Evolutionary conservation across 2,329 filamentous ascomycete species (phyloP).

Genomic region (Penicillium sp.): DNA sequence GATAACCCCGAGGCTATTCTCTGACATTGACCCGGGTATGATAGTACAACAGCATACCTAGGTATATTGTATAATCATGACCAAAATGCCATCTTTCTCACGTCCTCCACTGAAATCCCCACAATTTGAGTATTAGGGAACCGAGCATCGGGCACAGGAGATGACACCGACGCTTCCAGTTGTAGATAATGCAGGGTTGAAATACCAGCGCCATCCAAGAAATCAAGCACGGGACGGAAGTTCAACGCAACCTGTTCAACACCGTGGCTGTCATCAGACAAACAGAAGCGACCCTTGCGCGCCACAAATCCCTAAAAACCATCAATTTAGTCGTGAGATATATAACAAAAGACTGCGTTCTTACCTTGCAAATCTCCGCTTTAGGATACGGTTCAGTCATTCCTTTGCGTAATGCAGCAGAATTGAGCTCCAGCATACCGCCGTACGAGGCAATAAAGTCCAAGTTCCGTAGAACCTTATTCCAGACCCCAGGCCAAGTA

Average conservation of each 20-base stretch:
- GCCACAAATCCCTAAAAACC: constrained; percentile 62
- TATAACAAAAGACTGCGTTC: constrained; percentile 27
- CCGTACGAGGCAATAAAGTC: constrained; percentile 67
- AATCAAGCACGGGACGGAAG: constrained; percentile 68
- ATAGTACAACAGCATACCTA: not conserved
- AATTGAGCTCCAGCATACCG: constrained; percentile 87
- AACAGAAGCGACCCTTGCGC: constrained; percentile 76
- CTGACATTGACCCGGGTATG: not conserved
- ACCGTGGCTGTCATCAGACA: constrained; percentile 94
- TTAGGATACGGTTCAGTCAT: constrained; percentile 87
- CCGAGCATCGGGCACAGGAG: constrained; percentile 29
- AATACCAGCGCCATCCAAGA: constrained; percentile 56
- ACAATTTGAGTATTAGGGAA: constrained; percentile 38
- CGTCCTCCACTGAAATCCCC: constrained; percentile 33
- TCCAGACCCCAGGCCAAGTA: constrained; percentile 66
- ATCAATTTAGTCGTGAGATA: not conserved
- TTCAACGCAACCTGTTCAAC: constrained; percentile 84
- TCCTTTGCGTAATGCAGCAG: constrained; percentile 81
- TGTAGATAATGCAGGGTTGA: constrained; percentile 39
- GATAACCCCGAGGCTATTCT: not conserved
- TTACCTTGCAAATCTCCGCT: constrained; percentile 70
- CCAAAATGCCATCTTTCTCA: constrained; percentile 38
- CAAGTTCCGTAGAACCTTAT: constrained; percentile 70
- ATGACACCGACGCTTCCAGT: constrained; percentile 18
- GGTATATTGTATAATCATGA: not conserved